These are phyloP conservation scores for Phytomonas sp. DNA, from an alignment of 208 protist genomes.

Conservation along the genomic window DNA sequence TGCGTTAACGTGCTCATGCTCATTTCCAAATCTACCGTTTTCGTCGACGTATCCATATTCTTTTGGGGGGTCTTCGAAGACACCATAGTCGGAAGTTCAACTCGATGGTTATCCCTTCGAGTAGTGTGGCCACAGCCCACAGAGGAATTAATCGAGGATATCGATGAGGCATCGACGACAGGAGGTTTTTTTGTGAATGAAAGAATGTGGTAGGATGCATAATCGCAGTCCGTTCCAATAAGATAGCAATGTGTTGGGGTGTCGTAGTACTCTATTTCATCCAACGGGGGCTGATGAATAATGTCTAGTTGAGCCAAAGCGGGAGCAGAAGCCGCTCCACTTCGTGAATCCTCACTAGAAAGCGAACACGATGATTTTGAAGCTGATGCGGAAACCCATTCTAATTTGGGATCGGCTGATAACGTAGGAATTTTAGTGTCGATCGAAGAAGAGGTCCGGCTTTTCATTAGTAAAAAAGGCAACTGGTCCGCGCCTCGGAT, in stretches of 20 bases:
- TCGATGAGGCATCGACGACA: not conserved
- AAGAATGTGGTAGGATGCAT: slow-evolving; percentile 17
- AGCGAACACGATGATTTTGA: not conserved
- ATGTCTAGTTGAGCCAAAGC: not conserved
- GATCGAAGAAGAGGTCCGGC: not conserved
- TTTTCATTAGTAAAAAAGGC: not conserved
- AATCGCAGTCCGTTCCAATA: slow-evolving; percentile 33
- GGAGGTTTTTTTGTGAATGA: slow-evolving; percentile 2
- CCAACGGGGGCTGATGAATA: slow-evolving; percentile 13
- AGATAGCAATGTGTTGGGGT: slow-evolving; percentile 42
- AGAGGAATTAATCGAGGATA: not conserved
- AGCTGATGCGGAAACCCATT: not conserved
- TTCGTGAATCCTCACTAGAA: not conserved
- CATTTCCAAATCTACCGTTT: not conserved
- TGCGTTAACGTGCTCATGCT: slow-evolving; percentile 12
- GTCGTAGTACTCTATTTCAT: slow-evolving; percentile 44
- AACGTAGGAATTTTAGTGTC: not conserved
- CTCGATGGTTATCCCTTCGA: slow-evolving; percentile 12
- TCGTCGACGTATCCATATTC: not conserved
- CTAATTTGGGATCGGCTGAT: not conserved
- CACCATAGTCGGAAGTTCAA: slow-evolving; percentile 17
- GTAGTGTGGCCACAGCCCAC: not conserved
- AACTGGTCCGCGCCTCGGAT: not conserved
- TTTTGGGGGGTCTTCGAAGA: slow-evolving; percentile 9
- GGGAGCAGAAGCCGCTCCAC: not conserved